phyloP scores from a whole-genome alignment of 2,329 filamentous ascomycete genomes.

The Cordyceps farinosa region DNA sequence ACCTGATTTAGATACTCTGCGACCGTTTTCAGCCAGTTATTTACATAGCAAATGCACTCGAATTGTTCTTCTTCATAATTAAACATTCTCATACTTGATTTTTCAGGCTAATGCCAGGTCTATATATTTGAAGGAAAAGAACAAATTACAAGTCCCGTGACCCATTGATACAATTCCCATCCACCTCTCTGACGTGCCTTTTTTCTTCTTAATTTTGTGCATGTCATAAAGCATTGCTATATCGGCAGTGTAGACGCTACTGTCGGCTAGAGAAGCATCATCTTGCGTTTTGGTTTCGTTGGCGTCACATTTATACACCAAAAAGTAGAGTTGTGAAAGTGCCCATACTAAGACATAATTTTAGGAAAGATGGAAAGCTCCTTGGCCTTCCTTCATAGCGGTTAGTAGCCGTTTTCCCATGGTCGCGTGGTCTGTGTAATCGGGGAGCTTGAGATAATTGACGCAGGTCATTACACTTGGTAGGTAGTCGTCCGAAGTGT shows the following conservation, averaged over 20 bases:
- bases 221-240: background rate
- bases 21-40: background rate
- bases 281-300: background rate
- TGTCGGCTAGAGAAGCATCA: background rate
- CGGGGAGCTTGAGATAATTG: constrained; percentile 96
- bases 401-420: constrained; percentile 75
- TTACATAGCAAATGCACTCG: background rate
- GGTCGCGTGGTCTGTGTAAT: constrained; percentile 77
- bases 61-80: background rate
- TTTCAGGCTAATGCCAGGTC: constrained; percentile 14
- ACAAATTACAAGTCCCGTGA: background rate
- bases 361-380: constrained; percentile 92
- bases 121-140: constrained; percentile 5
- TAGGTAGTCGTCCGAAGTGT: constrained; percentile 94
- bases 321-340: background rate
- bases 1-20: background rate
- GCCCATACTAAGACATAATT: background rate
- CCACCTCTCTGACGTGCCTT: background rate
- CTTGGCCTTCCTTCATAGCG: constrained; percentile 92
- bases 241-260: background rate
- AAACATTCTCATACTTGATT: background rate
- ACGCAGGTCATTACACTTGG: constrained; percentile 99
- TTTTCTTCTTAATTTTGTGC: background rate
- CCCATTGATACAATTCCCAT: constrained; percentile 6
- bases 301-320: background rate